Evolutionary conservation across 1,284 basidiomycete species (phyloP), one percentile per base, ranked within the genome.

Genomic region (Megacollybia platyphylla): DNA sequence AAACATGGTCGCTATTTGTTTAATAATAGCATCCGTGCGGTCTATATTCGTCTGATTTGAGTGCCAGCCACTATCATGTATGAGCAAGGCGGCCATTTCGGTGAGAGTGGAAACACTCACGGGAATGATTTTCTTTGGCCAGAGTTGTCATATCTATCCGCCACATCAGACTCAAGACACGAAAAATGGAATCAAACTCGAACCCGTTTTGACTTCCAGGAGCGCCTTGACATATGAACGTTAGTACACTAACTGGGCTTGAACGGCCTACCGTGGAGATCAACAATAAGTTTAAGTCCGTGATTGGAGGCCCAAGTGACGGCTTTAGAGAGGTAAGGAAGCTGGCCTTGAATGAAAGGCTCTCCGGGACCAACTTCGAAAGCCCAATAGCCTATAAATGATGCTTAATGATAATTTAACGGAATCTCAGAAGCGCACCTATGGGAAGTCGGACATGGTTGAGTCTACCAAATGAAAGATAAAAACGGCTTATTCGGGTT

Each of bases 131-230:
- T 79, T n/a, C 76, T 66, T 48, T 81, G 79, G 4, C 90, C 90
- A 10, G 83, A 87, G 61, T 90, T 90, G 61, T 91, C 88, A 57
- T 79, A 88, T 11, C 36, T 79, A 49, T 84, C 83, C 54, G 82
- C 78, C 6, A 9, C 30, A 15, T 41, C 15, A 6, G 17, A n/a
- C 5, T 17, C 5, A 6, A n/a, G 26, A n/a, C 39, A 11, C 11
- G 18, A 42, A 2, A 91, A 91, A 32, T 96, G 20, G 5, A 63
- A 31, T 91, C 77, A 47, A 91, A 84, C 57, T 89, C 89, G 89
- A 42, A 89, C 37, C 41, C 49, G 53, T 43, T 44, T 48, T 34
- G 48, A 29, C 75, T 79, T 15, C 76, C 79, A 1, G 77, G 79
- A 0, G 78, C 78, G 17, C 36, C 24, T 15, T 40, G 39, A 15